Evolutionary conservation across 495 filamentous ascomycete species (phyloP).

Genomic region (Penicillium pulvis): DNA sequence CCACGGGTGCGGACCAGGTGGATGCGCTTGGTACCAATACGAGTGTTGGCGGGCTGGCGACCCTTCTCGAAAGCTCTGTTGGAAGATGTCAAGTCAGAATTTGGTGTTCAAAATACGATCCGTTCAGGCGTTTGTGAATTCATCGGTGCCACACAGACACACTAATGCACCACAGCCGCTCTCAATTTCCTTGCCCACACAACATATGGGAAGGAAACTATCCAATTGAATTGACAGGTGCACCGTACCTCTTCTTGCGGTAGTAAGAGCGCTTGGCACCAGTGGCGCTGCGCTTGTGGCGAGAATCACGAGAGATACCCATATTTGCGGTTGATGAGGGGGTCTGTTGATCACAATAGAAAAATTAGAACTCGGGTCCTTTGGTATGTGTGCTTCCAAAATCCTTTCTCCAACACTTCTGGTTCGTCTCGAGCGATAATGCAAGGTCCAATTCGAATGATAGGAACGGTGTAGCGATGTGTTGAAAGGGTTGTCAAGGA

Average conservation of each 20-base stretch:
- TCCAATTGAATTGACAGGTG: conserved; percentile 19
- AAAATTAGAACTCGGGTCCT: conserved; percentile 30
- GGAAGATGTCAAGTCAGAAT: conserved; percentile 14
- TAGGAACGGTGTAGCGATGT: conserved; percentile 7
- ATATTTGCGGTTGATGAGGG: conserved; percentile 71
- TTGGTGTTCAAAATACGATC: conserved; percentile 19
- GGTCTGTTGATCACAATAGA: conserved; percentile 44
- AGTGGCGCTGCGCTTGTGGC: conserved; percentile 97
- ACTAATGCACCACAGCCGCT: neutral
- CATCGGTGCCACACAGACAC: neutral
- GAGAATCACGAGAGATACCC: conserved; percentile 99
- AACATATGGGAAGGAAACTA: conserved; percentile 4
- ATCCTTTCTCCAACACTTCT: conserved; percentile 24
- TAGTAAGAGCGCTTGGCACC: conserved; percentile 96
- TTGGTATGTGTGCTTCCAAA: conserved; percentile 15
- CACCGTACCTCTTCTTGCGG: conserved; percentile 78
- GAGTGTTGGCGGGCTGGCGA: conserved; percentile 98
- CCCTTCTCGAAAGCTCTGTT: conserved; percentile 98
- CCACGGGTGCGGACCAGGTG: conserved; percentile 98
- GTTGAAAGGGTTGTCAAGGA: conserved; percentile 10
- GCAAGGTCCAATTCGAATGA: conserved; percentile 11
- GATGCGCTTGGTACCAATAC: conserved; percentile 98
- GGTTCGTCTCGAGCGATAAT: conserved; percentile 24
- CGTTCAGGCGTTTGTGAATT: neutral
- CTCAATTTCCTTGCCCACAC: conserved; percentile 10